Evolutionary conservation across 1,284 basidiomycete genomes (phyloP), one percentile per base, ranked within the genome.

Genomic region (Afroboletus lepidellus): DNA sequence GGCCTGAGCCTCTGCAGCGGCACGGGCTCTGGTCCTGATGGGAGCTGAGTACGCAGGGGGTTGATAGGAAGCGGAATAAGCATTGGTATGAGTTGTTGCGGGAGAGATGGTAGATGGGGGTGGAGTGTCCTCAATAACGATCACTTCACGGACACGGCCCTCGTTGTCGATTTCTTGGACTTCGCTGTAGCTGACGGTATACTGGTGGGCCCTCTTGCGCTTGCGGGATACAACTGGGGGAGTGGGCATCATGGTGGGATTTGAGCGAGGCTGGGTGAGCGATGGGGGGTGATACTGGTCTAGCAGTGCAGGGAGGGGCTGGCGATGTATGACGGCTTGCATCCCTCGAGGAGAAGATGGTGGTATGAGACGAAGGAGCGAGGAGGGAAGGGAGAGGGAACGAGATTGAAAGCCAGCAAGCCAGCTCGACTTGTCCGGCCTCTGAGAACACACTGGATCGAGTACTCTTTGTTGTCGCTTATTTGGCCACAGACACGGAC

Each of bases 111-210:
- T 89, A 48, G 84, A 80, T 50, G 86, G 84, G 46, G 89, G 88
- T 9, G 80, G 90, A 44, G 90, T 90, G 74, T 92, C 90, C 61
- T 92, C 90, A 69, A 92, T 91, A 61, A 92, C 85, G 70, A 92
- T 91, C 63, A 92, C 87, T 68, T 92, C 90, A 46, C 90, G 77
- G 39, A 89, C 75, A 59, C 78, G 76, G 59, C 90, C 89, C 46
- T 84, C 74, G 62, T 76, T 78, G 71, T 92, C 89, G 66, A 90
- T 78, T 71, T 92, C 90, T 60, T 91, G 84, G 34, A 91, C 86
- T 67, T 91, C 88, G 65, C 84, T 88, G 74, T 90, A 91, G 73
- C 80, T 85, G 69, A 90, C 85, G 29, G 83, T 85, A 69, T 80
- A 87, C 62, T 88, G 85, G 61, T 85, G 84, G 34, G 85, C 77